These are phyloP conservation scores for Puya raimondii DNA, from an alignment of 176 grass and related monocot species.

Conservation along the genomic window DNA sequence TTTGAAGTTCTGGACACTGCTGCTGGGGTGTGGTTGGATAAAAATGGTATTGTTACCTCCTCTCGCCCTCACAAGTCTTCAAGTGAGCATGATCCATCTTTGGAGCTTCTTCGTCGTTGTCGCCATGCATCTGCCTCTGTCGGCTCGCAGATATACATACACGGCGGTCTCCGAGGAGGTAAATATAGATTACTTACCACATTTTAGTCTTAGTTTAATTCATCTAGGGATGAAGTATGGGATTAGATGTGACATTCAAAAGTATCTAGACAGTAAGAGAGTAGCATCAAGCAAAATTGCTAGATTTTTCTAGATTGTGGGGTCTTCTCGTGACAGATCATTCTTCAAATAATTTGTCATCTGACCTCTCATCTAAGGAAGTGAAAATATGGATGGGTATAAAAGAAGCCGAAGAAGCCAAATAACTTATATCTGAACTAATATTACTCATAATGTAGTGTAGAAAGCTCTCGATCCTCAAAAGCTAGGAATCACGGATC, in stretches of 20 bases:
- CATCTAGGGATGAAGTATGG: neutral
- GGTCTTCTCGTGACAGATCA: too few species aligned
- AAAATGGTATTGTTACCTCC: constrained; percentile 84
- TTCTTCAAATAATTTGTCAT: too few species aligned
- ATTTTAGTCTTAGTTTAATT: neutral
- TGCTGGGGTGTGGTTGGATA: constrained; percentile 98
- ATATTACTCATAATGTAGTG: too few species aligned
- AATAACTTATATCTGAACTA: too few species aligned
- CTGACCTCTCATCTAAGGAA: too few species aligned
- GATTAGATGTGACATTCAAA: neutral
- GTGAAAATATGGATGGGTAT: too few species aligned
- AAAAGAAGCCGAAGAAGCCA: too few species aligned
- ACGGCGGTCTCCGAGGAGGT: constrained; percentile 96
- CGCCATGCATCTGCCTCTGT: constrained; percentile 87
- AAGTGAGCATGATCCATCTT: constrained; percentile 67
- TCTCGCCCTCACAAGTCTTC: constrained; percentile 61
- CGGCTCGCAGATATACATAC: constrained; percentile 76
- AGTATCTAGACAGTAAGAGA: neutral
- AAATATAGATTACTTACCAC: constrained; percentile 12
- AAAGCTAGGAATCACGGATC: too few species aligned
- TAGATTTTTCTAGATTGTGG: too few species aligned
- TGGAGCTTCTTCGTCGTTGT: constrained; percentile 85
- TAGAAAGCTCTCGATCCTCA: too few species aligned
- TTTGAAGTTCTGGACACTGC: constrained; percentile 90
- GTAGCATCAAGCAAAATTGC: too few species aligned